A percentile compares a stretch with the other conserved stretches of the same genome.
phyloP scores from a whole-genome alignment of 2,329 filamentous ascomycete genomes.

The Xylaria sp. region DNA sequence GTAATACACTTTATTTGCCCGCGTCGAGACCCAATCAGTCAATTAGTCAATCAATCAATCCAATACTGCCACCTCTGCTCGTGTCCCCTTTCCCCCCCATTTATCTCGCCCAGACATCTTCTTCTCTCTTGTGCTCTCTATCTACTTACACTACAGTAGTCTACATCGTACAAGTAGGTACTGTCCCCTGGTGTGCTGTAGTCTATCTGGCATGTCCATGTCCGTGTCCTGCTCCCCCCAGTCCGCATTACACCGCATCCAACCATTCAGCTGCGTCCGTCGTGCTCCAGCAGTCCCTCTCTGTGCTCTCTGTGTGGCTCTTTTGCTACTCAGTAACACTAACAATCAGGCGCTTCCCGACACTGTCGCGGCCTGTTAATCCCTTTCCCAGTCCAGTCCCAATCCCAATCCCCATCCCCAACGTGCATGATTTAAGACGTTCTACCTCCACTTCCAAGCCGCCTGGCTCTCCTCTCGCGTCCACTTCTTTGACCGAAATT shows the following conservation, averaged over 20 bases:
- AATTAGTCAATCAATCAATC: background rate
- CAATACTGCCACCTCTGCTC: background rate
- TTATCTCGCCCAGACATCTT: too few relatives aligned
- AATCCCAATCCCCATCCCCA: conserved; percentile 3
- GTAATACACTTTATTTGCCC: too few relatives aligned
- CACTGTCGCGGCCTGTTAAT: conserved; percentile 30
- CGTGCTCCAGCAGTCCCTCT: conserved; percentile 9
- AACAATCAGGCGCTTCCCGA: conserved; percentile 37
- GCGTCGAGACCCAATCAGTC: conserved; percentile 24
- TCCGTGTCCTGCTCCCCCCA: too few relatives aligned
- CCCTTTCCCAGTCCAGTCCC: too few relatives aligned
- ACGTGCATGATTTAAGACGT: conserved; percentile 39
- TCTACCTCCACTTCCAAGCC: conserved; percentile 25
- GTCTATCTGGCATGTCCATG: too few relatives aligned
- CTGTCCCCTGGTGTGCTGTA: too few relatives aligned
- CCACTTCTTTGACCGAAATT: too few relatives aligned
- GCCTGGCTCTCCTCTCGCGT: conserved; percentile 17
- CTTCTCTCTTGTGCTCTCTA: background rate
- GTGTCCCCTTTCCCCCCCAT: background rate
- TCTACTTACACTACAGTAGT: too few relatives aligned
- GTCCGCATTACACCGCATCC: background rate
- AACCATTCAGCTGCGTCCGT: conserved; percentile 4
- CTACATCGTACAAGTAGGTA: too few relatives aligned
- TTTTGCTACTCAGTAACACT: conserved; percentile 28
- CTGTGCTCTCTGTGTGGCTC: too few relatives aligned